phyloP scores from a whole-genome alignment of 108 stramenopile genomes.

The Conticribra guillardii region DNA sequence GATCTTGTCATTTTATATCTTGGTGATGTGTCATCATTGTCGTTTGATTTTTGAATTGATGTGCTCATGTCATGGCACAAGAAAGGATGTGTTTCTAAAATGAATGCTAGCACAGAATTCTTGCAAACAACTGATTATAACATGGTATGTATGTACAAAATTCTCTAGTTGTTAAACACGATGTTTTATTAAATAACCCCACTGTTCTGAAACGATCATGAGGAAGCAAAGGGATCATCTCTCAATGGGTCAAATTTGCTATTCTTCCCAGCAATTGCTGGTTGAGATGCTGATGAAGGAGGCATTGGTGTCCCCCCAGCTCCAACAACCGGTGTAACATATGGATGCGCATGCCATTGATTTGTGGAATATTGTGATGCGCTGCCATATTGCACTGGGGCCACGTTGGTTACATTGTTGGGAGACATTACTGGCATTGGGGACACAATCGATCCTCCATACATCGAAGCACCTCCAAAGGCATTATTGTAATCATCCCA shows the following conservation, averaged over 20 bases:
- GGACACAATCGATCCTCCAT: conserved; percentile 12
- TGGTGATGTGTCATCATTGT: too few species aligned
- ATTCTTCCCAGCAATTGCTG: conserved; percentile 4
- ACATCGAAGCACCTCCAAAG: conserved; percentile 34
- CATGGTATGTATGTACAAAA: too few species aligned
- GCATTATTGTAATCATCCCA: conserved; percentile 50
- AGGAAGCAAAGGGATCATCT: conserved; percentile 33
- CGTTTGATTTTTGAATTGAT: too few species aligned
- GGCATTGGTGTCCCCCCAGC: too few species aligned
- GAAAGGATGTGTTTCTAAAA: too few species aligned
- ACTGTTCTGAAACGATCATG: too few species aligned
- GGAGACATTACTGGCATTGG: conserved; percentile 7
- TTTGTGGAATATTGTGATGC: not conserved
- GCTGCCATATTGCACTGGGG: not conserved
- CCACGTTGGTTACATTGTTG: not conserved
- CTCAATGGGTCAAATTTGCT: conserved; percentile 36
- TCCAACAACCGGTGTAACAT: not conserved
- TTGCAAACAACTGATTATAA: too few species aligned
- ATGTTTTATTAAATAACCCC: too few species aligned
- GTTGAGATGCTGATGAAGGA: not conserved
- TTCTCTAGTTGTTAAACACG: too few species aligned
- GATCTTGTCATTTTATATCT: too few species aligned
- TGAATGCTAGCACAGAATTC: too few species aligned
- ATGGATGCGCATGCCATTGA: conserved; percentile 26
- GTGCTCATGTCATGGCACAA: too few species aligned